Evolutionary conservation across 2,329 filamentous ascomycete species (phyloP), one percentile per base, ranked within the genome.

Genomic region (Colletotrichum liriopes): DNA sequence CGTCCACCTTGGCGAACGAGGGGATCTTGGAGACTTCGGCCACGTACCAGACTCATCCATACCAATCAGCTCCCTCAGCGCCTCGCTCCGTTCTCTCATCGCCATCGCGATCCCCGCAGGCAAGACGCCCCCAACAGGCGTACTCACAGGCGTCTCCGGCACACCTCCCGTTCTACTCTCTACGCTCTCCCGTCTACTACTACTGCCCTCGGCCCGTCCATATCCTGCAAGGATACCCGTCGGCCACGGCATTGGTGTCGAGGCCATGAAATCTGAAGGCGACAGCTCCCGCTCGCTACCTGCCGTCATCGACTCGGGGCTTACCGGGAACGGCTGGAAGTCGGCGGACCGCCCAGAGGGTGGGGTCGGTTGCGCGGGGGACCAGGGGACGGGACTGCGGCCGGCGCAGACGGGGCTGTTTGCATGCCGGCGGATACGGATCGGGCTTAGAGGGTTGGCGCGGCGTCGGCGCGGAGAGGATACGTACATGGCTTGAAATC

Each of bases 271-370:
- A 12, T 39, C 32, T 9, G 20, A 55, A 37, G 32, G 7, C 45
- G 59, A 39, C 5, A 12, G 3, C 5, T 35, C 32, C 23, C 35
- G 20, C 32, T 54, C 61, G 23, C 81, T 7, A 76, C 84, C 35
- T 84, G 79, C 77, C 18, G 45, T 43, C 5, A 23, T 49, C 12
- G 47, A 55, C 9, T 39, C 47, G 5, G 65, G 59, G 60, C 65
- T 68, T 32, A 68, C 51, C 18, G 59, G 41, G 8, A 68, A 68
- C 3, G 32, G 18, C 1, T 54, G n/a, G 51, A 45, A 56, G 18
- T 39, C 41, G 16, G n/a, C 43, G 3, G 49, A 41, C 26, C 26
- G 29, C 11, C n/a, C 18, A 16, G 59, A 47, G n/a, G 60, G 20
- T 2, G 65, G 65, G 18, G 39, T 39, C 3, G 61, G 41, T 4